Evolutionary conservation across 2,329 filamentous ascomycete species (phyloP).

Genomic region (Paracorniculantispora psalliotae): DNA sequence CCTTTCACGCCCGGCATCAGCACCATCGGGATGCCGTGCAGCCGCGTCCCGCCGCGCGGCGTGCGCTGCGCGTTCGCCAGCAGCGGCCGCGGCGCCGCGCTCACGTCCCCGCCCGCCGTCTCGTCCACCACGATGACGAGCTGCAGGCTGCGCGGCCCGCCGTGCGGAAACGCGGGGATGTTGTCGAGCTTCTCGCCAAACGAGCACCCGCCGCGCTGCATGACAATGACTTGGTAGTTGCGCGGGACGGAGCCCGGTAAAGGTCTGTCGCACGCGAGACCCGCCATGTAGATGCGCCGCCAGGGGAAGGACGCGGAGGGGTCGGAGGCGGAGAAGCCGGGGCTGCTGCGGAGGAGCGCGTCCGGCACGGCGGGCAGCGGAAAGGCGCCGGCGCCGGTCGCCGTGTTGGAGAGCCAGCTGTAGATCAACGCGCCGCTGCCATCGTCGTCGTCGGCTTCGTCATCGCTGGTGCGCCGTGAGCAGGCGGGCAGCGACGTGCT

Average conservation of each 20-base stretch:
- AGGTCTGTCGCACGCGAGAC: slow-evolving; percentile 58
- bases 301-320: slow-evolving; percentile 53
- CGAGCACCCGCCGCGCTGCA: slow-evolving; percentile 76
- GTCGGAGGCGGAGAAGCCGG: slow-evolving; percentile 35
- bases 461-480: slow-evolving; percentile 23
- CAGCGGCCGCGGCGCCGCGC: slow-evolving; percentile 54
- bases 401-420: slow-evolving; percentile 49
- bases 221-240: slow-evolving; percentile 70
- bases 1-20: slow-evolving; percentile 69
- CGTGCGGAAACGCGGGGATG: slow-evolving; percentile 66
- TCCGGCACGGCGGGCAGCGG: slow-evolving; percentile 63
- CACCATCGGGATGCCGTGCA: slow-evolving; percentile 73
- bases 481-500: background rate
- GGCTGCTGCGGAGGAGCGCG: slow-evolving; percentile 40
- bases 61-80: slow-evolving; percentile 72
- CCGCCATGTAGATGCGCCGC: slow-evolving; percentile 66
- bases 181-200: slow-evolving; percentile 80
- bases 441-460: slow-evolving; percentile 25
- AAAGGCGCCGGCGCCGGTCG: slow-evolving; percentile 55
- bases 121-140: slow-evolving; percentile 70
- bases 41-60: slow-evolving; percentile 61
- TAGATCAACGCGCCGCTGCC: slow-evolving; percentile 31
- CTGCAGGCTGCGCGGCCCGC: slow-evolving; percentile 49
- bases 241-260: slow-evolving; percentile 47
- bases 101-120: slow-evolving; percentile 43